A percentile compares a stretch with the other conserved stretches of the same genome.
Evolutionary conservation across 257 asterid genomes (phyloP).

Genomic region (Lycium barbarum): DNA sequence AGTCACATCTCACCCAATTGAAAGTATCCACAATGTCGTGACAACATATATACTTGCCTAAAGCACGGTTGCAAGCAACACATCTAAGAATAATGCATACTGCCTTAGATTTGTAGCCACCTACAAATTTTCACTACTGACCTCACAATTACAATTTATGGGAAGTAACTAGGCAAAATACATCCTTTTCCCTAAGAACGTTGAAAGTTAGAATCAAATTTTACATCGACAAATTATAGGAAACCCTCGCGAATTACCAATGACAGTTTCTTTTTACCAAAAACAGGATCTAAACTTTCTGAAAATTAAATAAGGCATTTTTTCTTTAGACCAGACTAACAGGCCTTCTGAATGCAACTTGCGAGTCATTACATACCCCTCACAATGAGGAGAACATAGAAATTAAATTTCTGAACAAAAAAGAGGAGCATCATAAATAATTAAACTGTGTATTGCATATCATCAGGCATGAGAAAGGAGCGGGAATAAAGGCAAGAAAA

Average conservation of each 20-base stretch:
- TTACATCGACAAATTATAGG: background rate
- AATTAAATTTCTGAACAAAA: background rate
- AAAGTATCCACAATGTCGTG: background rate
- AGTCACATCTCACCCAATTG: constrained; percentile 2
- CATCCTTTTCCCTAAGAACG: background rate
- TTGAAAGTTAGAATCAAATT: background rate
- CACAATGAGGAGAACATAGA: background rate
- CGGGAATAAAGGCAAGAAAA: background rate
- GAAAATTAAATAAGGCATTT: background rate
- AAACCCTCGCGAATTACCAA: background rate
- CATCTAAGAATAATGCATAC: background rate
- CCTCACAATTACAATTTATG: background rate
- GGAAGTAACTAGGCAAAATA: background rate
- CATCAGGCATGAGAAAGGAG: constrained; percentile 8
- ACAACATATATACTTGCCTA: background rate
- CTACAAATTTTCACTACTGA: background rate
- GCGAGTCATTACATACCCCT: background rate
- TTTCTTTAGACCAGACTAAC: constrained; percentile 4
- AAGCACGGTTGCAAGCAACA: background rate
- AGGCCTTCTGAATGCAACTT: background rate
- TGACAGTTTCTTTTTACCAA: constrained; percentile 10
- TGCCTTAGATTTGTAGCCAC: background rate
- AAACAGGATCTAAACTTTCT: background rate
- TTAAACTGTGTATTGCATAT: background rate
- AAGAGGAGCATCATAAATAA: background rate